Evolutionary conservation across 306 rosid genomes (phyloP).

Genomic region (Malus domestica): ASM211411v1 NC_041803.1:53685001-53685500

Average conservation of each 20-base stretch:
- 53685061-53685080: no score
- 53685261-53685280: neutral
- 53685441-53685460: conserved; percentile 64
- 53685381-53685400: conserved; percentile 77
- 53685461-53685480: conserved; percentile 36
- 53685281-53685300: neutral
- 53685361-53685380: conserved; percentile 77
- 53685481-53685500: conserved; percentile 4
- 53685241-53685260: no score
- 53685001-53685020: no score
- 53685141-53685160: no score
- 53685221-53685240: neutral
- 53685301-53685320: neutral
- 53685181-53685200: no score
- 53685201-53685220: no score
- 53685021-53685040: no score
- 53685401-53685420: conserved; percentile 80
- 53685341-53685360: conserved; percentile 29
- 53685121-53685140: no score
- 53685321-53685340: neutral
- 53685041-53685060: no score
- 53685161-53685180: no score
- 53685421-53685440: conserved; percentile 76
- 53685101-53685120: no score
- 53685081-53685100: no score